These are phyloP conservation scores for Acanthamoeba triangularis DNA, from an alignment of 208 protist genomes.

Conservation along the genomic window DNA sequence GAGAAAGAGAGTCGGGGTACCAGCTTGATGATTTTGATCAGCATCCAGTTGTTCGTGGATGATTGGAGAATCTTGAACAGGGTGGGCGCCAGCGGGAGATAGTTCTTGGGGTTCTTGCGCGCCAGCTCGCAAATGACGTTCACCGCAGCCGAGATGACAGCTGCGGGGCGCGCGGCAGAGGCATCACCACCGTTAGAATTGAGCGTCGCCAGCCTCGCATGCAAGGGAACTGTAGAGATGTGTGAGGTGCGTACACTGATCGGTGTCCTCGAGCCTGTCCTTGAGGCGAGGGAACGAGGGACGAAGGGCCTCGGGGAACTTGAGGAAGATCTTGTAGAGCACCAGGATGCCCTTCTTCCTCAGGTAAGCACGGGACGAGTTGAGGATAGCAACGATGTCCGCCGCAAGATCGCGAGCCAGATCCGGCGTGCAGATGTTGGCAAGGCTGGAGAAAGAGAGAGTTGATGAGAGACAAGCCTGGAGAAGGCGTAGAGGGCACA, in stretches of 20 bases:
- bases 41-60: constrained; percentile 98
- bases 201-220: too few relatives aligned
- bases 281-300: constrained; percentile 97
- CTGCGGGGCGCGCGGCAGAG: neutral
- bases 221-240: constrained; percentile 21
- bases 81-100: constrained; percentile 97
- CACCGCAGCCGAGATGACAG: constrained; percentile 97
- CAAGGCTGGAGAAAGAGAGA: constrained; percentile 86
- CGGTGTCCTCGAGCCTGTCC: constrained; percentile 97
- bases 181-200: neutral
- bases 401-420: constrained; percentile 97
- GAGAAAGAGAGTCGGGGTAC: constrained; percentile 70
- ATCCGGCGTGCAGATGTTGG: constrained; percentile 97
- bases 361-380: constrained; percentile 91
- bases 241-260: constrained; percentile 86
- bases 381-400: constrained; percentile 96
- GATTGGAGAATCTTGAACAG: constrained; percentile 97
- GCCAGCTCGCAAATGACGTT: constrained; percentile 99
- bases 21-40: constrained; percentile 99
- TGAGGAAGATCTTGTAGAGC: constrained; percentile 93
- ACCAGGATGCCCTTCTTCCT: constrained; percentile 62
- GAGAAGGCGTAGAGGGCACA: neutral
- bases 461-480: neutral
- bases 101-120: constrained; percentile 98
- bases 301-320: constrained; percentile 98